phyloP scores from a whole-genome alignment of 2,329 filamentous ascomycete genomes.

The Nectriaceae sp. region DNA sequence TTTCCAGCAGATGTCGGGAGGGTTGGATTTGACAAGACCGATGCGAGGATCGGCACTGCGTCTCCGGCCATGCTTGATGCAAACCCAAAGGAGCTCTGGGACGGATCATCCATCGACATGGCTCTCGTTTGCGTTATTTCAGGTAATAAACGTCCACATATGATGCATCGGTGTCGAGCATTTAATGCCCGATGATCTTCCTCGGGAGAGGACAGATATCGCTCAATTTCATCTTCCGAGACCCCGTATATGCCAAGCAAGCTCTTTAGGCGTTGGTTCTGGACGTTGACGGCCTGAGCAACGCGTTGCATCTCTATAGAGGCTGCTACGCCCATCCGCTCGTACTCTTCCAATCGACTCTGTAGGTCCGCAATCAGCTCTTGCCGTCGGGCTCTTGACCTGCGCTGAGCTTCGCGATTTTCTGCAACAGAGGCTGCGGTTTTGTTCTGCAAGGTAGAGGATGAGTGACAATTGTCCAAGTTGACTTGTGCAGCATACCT shows the following conservation, averaged over 20 bases:
- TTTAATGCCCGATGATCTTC: constrained; percentile 2
- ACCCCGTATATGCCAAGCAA: constrained; percentile 24
- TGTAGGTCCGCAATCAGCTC: constrained; percentile 47
- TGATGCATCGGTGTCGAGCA: constrained; percentile 1
- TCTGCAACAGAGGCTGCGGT: constrained; percentile 30
- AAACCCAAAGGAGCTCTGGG: constrained; percentile 2
- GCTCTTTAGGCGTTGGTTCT: constrained; percentile 43
- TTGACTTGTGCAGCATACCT: constrained; percentile 4
- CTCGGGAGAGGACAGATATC: background rate
- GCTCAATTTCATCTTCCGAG: constrained; percentile 19
- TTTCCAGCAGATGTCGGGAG: constrained; percentile 1
- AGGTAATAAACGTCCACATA: background rate
- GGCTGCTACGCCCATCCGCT: constrained; percentile 43
- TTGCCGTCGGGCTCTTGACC: constrained; percentile 45
- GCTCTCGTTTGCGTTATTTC: background rate
- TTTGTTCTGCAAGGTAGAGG: constrained; percentile 16
- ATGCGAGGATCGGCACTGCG: background rate
- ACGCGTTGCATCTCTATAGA: constrained; percentile 50
- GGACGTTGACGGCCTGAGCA: constrained; percentile 43
- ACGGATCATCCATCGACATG: constrained; percentile 1
- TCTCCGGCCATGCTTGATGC: constrained; percentile 2
- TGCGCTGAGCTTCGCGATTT: constrained; percentile 48
- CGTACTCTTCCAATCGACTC: constrained; percentile 41
- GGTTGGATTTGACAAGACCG: constrained; percentile 1
- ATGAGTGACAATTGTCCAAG: constrained; percentile 2